Conservation (phyloP, 805 yeast species). For the Wickerhamomyces rabaulensis region DNA sequence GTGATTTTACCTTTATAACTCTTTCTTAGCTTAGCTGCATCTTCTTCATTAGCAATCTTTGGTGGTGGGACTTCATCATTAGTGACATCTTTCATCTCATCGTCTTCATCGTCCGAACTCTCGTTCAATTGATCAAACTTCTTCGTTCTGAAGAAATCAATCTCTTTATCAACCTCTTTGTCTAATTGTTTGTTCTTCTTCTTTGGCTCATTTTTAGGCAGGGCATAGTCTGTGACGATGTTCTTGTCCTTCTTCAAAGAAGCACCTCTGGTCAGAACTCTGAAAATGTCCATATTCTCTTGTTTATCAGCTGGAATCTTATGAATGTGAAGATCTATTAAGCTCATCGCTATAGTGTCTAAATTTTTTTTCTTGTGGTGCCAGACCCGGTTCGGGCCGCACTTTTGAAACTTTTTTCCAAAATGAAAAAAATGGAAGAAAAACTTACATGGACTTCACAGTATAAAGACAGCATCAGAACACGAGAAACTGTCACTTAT, state of each 20-base stretch:
- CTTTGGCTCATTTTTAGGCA: constrained; percentile 20
- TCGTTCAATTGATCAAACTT: constrained; percentile 26
- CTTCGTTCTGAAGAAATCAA: constrained; percentile 75
- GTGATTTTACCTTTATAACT: constrained; percentile 61
- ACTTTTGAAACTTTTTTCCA: background rate
- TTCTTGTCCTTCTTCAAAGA: constrained; percentile 52
- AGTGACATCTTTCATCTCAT: constrained; percentile 26
- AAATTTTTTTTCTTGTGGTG: background rate
- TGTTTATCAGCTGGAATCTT: background rate
- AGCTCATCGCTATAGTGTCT: constrained; percentile 7
- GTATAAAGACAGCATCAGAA: too few species aligned
- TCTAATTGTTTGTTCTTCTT: constrained; percentile 35
- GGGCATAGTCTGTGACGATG: constrained; percentile 22
- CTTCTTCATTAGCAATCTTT: constrained; percentile 45
- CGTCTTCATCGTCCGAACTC: constrained; percentile 23
- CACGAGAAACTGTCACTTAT: too few species aligned
- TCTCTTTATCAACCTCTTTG: constrained; percentile 58
- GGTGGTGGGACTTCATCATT: constrained; percentile 25
- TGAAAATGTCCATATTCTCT: constrained; percentile 74
- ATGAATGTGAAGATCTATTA: background rate
- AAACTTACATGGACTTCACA: too few species aligned
- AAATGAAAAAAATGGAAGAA: too few species aligned
- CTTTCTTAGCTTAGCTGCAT: constrained; percentile 59
- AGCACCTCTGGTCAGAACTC: constrained; percentile 83
- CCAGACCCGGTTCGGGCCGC: background rate